phyloP scores from a whole-genome alignment of 495 filamentous ascomycete genomes.

The Talaromyces ruber region DNA sequence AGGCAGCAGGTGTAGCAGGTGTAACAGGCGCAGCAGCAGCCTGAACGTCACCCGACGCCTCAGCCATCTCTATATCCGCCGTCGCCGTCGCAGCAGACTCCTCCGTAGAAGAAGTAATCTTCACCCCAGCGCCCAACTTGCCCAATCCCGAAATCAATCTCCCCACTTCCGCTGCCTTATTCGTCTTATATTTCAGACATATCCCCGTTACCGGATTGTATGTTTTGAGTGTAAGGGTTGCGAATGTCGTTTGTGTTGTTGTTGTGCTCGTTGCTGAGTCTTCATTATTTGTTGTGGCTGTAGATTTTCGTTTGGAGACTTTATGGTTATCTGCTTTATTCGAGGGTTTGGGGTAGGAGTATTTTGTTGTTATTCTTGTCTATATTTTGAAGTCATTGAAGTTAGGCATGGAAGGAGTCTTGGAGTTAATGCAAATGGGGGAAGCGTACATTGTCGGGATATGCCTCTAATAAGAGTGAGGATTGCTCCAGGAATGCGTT shows the following conservation, averaged over 20 bases:
- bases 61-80: constrained; percentile 28
- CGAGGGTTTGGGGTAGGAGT: constrained; percentile 32
- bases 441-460: constrained; percentile 50
- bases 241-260: constrained; percentile 26
- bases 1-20: constrained; percentile 7
- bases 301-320: constrained; percentile 10
- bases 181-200: constrained; percentile 82
- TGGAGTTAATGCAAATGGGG: constrained; percentile 2
- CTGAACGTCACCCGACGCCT: constrained; percentile 13
- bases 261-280: constrained; percentile 13
- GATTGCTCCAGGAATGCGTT: constrained; percentile 59
- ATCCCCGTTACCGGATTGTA: constrained; percentile 76
- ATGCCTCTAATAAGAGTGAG: constrained; percentile 51
- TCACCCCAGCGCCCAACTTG: constrained; percentile 45
- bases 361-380: constrained; percentile 81
- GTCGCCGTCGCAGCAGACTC: constrained; percentile 16
- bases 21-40: not conserved
- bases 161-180: constrained; percentile 83
- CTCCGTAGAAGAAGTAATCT: constrained; percentile 52
- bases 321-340: constrained; percentile 6
- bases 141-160: constrained; percentile 69
- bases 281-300: constrained; percentile 13
- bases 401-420: constrained; percentile 1
- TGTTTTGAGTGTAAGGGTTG: constrained; percentile 75
- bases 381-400: constrained; percentile 21